phyloP scores from a whole-genome alignment of 495 filamentous ascomycete species.

The Gamarada debralockiae region DNA sequence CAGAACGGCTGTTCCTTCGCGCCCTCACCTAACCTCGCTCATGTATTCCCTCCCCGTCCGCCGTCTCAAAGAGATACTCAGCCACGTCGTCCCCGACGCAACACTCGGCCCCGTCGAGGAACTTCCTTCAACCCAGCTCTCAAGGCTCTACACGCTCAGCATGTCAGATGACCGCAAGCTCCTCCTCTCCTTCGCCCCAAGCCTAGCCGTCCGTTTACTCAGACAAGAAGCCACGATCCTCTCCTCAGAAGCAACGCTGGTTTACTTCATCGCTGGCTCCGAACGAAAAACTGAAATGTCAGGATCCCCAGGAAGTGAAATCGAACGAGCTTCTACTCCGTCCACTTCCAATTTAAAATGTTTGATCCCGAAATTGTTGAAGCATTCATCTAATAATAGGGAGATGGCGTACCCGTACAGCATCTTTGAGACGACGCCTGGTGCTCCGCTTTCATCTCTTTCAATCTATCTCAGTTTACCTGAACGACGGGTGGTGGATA shows the following conservation, averaged over 20 bases:
- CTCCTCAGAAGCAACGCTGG: constrained; percentile 48
- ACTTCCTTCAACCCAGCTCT: constrained; percentile 30
- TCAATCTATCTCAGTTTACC: constrained; percentile 17
- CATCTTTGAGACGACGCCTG: constrained; percentile 48
- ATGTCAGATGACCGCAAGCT: constrained; percentile 51
- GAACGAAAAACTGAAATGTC: background rate
- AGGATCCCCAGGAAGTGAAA: background rate
- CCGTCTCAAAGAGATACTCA: constrained; percentile 22
- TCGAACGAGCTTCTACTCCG: background rate
- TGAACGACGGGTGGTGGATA: constrained; percentile 17
- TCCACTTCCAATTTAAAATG: background rate
- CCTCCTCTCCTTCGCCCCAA: constrained; percentile 52
- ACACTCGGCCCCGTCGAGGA: constrained; percentile 20
- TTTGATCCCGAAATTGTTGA: constrained; percentile 33
- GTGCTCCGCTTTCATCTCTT: constrained; percentile 26
- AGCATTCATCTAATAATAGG: constrained; percentile 39
- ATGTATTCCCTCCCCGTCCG: constrained; percentile 25
- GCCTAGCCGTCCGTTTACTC: constrained; percentile 45
- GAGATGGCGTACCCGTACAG: constrained; percentile 43
- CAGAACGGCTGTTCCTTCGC: constrained; percentile 16
- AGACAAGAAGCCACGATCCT: constrained; percentile 54
- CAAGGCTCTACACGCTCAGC: constrained; percentile 47
- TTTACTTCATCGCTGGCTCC: constrained; percentile 14
- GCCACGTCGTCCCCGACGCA: constrained; percentile 16
- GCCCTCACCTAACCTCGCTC: constrained; percentile 13